Evolutionary conservation across 768 basidiomycete species (phyloP).

Genomic region (Porpolomopsis calyptriformis): DNA sequence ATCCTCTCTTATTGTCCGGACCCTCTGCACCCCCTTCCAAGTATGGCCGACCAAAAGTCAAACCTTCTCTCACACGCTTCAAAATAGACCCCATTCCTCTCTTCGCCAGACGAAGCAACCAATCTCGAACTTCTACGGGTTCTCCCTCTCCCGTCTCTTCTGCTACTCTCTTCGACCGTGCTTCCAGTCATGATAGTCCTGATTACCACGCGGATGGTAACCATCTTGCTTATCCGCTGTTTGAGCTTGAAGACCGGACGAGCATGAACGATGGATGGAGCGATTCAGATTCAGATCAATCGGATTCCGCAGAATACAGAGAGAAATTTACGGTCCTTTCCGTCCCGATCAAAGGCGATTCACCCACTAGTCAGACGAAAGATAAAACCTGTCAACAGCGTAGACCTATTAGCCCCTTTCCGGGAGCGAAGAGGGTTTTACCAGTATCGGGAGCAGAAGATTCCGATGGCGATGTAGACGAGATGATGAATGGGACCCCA

Average conservation of each 20-base stretch:
- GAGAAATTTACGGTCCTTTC: constrained; percentile 47
- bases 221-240: not conserved
- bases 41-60: not conserved
- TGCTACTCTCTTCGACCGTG: not conserved
- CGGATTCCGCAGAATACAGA: constrained; percentile 63
- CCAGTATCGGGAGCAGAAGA: constrained; percentile 16
- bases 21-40: constrained; percentile 14
- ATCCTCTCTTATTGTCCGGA: constrained; percentile 56
- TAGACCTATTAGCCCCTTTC: constrained; percentile 60
- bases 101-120: not conserved
- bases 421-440: constrained; percentile 18
- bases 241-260: not conserved
- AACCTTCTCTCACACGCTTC: not conserved
- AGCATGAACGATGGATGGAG: not conserved
- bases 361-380: constrained; percentile 46
- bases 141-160: not conserved
- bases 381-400: constrained; percentile 52
- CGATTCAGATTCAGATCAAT: constrained; percentile 25
- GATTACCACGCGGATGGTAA: not conserved
- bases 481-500: constrained; percentile 16
- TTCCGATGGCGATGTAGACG: constrained; percentile 28
- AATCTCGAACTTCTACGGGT: not conserved
- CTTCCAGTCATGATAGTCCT: not conserved
- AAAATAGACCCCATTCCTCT: not conserved
- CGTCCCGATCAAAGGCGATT: constrained; percentile 55